Percentiles rank a stretch among this genome's conserved stretches.
These are phyloP conservation scores for Venturia pyrina DNA, from an alignment of 2,329 filamentous ascomycete genomes.

Conservation along the genomic window DNA sequence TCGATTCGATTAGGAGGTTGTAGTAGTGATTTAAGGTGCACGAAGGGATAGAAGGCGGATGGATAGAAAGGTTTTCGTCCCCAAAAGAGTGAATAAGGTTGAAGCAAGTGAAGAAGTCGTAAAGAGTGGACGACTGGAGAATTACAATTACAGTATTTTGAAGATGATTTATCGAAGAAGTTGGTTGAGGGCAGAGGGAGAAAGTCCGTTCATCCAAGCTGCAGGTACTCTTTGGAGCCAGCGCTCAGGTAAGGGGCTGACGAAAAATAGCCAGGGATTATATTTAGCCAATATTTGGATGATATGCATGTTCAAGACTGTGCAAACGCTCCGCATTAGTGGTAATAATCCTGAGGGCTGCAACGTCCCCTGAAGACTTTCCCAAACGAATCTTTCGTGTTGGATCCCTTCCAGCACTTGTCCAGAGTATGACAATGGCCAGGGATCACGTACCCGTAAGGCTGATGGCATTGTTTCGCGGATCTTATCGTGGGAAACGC, in stretches of 20 bases:
- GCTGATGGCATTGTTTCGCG: not conserved
- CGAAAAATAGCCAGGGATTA: not conserved
- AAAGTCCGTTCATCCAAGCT: not conserved
- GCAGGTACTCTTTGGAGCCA: not conserved
- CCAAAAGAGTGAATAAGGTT: not conserved
- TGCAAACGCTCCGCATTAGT: not conserved
- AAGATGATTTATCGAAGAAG: not conserved
- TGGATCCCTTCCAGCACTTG: not conserved
- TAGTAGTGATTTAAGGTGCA: not conserved
- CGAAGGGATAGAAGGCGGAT: not conserved
- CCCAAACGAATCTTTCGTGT: too few relatives aligned
- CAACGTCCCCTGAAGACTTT: not conserved
- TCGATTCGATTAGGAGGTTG: slow-evolving; percentile 16
- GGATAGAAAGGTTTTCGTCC: not conserved
- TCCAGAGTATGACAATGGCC: not conserved
- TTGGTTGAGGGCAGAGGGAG: not conserved
- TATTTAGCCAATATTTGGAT: not conserved
- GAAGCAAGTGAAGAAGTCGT: not conserved
- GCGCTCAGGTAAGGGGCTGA: slow-evolving; percentile 3
- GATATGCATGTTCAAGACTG: slow-evolving; percentile 2
- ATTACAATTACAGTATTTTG: slow-evolving; percentile 10
- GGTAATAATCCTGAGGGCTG: not conserved
- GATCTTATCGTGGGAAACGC: not conserved
- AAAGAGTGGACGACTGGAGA: slow-evolving; percentile 6
- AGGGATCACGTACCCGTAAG: not conserved